Percentiles rank a stretch among this genome's conserved stretches.
Conservation (phyloP, 441 rosid species). For the Pelargonium hybrid region DNA sequence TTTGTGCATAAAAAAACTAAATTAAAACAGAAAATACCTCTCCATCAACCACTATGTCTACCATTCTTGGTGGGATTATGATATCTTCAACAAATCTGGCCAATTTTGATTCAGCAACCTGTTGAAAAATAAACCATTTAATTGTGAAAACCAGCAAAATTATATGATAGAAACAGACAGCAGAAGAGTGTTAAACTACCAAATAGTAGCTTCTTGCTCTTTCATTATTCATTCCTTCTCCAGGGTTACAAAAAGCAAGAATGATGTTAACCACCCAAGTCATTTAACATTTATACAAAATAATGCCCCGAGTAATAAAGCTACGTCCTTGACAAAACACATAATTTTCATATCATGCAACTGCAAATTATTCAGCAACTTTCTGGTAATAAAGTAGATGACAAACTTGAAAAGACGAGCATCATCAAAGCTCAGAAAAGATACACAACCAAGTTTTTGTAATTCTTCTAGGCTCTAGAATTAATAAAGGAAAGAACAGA, state of each 20-base stretch:
- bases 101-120: constrained; percentile 96
- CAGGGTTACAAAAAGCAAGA: no score
- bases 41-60: constrained; percentile 91
- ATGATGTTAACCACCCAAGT: no score
- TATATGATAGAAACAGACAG: background rate
- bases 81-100: constrained; percentile 98
- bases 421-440: no score
- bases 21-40: constrained; percentile 54
- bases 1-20: constrained; percentile 9
- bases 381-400: no score
- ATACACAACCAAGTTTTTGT: no score
- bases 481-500: background rate
- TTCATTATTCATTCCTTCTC: no score
- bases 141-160: background rate
- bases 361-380: no score
- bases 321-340: background rate
- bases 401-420: no score
- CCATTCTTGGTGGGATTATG: constrained; percentile 93
- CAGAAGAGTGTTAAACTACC: background rate
- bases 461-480: no score
- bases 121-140: constrained; percentile 19
- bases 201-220: background rate
- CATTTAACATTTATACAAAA: no score
- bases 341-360: background rate
- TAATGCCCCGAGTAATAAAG: no score